Evolutionary conservation across 495 filamentous ascomycete genomes (phyloP).

Genomic region (Daldinia decipiens): DNA sequence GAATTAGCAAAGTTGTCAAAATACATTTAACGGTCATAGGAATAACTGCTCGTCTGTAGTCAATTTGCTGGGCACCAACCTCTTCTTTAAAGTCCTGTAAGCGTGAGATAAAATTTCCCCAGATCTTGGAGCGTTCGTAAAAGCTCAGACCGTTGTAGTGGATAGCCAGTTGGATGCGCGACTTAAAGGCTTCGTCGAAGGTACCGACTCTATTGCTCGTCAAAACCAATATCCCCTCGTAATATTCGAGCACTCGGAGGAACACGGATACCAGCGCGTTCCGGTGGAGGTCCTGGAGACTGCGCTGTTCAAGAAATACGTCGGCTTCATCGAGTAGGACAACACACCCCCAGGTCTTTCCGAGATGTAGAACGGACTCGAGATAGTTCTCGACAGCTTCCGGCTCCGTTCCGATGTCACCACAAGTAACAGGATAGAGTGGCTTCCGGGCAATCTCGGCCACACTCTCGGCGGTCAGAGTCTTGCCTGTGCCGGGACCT

Average conservation of each 20-base stretch:
- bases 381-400: constrained; percentile 59
- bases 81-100: constrained; percentile 27
- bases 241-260: constrained; percentile 63
- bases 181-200: constrained; percentile 50
- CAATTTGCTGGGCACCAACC: not conserved
- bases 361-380: constrained; percentile 58
- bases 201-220: constrained; percentile 44
- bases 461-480: constrained; percentile 61
- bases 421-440: constrained; percentile 62
- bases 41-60: not conserved
- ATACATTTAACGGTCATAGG: too few relatives aligned
- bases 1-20: not conserved
- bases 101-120: constrained; percentile 50
- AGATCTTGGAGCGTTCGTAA: constrained; percentile 50
- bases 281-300: constrained; percentile 52
- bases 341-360: constrained; percentile 56
- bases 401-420: constrained; percentile 63
- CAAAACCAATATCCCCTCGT: constrained; percentile 57
- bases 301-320: constrained; percentile 56
- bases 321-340: constrained; percentile 44
- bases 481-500: constrained; percentile 63
- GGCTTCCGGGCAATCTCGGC: constrained; percentile 62
- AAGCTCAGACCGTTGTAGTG: constrained; percentile 50
- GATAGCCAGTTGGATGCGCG: constrained; percentile 56
- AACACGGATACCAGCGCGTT: constrained; percentile 64